phyloP scores from a whole-genome alignment of 140 eudicot species.

The Ambrosia hybrid region DNA sequence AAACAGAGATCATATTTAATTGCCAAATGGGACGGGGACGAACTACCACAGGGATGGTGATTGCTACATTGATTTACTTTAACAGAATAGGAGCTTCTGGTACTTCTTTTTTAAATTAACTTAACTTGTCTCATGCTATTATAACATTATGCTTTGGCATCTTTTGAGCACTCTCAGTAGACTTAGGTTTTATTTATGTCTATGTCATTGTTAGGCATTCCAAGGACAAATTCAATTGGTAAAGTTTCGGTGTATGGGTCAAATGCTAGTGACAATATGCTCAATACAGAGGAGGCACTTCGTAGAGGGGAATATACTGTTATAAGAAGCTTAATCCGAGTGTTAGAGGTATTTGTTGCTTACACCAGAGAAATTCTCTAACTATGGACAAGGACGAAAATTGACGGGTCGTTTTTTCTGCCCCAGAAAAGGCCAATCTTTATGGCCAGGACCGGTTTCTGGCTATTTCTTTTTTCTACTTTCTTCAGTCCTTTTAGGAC shows the following conservation, averaged over 20 bases:
- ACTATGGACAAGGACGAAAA: neutral
- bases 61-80: conserved; percentile 83
- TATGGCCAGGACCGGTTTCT: conserved; percentile 1
- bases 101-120: conserved; percentile 23
- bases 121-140: conserved; percentile 14
- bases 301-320: conserved; percentile 94
- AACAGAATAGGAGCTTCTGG: conserved; percentile 91
- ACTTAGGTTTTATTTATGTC: neutral
- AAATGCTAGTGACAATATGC: conserved; percentile 52
- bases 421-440: neutral
- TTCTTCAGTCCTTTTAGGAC: neutral
- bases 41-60: conserved; percentile 99
- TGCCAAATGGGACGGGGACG: conserved; percentile 99
- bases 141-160: neutral
- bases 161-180: conserved; percentile 2
- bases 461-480: neutral
- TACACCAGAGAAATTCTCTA: neutral
- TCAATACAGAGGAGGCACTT: conserved; percentile 82
- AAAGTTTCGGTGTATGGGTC: conserved; percentile 56
- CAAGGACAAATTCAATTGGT: conserved; percentile 76
- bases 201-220: conserved; percentile 54
- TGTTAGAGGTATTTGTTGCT: conserved; percentile 64
- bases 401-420: neutral
- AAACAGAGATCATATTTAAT: conserved; percentile 77
- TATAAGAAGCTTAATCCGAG: conserved; percentile 93